Conservation (phyloP, 352 stramenopile genomes). For the Globisporangium acanthophoron region DNA sequence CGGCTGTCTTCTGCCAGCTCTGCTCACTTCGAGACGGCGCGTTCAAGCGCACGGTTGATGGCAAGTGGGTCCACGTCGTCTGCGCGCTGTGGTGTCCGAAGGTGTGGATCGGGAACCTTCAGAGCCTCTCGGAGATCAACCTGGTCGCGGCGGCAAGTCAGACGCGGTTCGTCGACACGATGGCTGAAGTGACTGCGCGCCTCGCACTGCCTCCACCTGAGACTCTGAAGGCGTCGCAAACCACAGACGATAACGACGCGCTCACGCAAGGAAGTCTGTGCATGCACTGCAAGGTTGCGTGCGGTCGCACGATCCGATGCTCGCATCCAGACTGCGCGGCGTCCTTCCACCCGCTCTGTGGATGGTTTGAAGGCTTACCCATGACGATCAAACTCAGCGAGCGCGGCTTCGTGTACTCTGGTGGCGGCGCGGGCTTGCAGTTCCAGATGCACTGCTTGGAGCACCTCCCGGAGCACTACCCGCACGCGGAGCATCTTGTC, state of each 20-base stretch:
- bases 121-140: slow-evolving; percentile 70
- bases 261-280: slow-evolving; percentile 47
- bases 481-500: slow-evolving; percentile 29
- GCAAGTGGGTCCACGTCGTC: slow-evolving; percentile 86
- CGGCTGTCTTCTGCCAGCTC: slow-evolving; percentile 76
- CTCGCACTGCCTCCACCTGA: slow-evolving; percentile 12
- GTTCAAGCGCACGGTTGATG: slow-evolving; percentile 82
- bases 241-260: slow-evolving; percentile 2
- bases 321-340: slow-evolving; percentile 40
- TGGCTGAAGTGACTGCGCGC: slow-evolving; percentile 42
- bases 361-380: slow-evolving; percentile 76
- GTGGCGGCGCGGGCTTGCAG: slow-evolving; percentile 60
- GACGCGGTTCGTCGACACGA: slow-evolving; percentile 51
- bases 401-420: slow-evolving; percentile 59
- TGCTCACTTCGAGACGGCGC: slow-evolving; percentile 81
- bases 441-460: slow-evolving; percentile 61
- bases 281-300: slow-evolving; percentile 68
- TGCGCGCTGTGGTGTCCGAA: slow-evolving; percentile 88
- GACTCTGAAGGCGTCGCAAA: slow-evolving; percentile 13
- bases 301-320: slow-evolving; percentile 68
- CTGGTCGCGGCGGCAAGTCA: slow-evolving; percentile 35
- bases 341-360: slow-evolving; percentile 83
- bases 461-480: slow-evolving; percentile 50
- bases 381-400: slow-evolving; percentile 56
- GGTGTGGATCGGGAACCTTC: slow-evolving; percentile 81